phyloP scores from a whole-genome alignment of 1,139 yeast genomes.

The Geotrichum klebahnii region DNA sequence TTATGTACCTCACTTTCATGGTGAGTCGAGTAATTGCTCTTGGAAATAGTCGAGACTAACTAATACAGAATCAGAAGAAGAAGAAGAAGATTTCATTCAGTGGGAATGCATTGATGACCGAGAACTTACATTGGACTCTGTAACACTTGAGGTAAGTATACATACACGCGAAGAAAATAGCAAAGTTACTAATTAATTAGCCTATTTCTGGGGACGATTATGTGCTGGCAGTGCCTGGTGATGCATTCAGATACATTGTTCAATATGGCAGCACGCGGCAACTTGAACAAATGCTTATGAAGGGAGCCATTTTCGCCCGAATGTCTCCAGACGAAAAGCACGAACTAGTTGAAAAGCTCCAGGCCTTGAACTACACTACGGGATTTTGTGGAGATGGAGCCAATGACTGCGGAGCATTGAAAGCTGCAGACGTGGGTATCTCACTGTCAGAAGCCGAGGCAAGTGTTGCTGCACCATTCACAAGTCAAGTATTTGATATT shows the following conservation, averaged over 20 bases:
- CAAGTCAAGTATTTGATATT: constrained; percentile 82
- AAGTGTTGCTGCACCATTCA: constrained; percentile 96
- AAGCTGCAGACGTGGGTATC: constrained; percentile 95
- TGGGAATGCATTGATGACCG: constrained; percentile 44
- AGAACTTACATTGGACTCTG: constrained; percentile 50
- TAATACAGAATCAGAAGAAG: constrained; percentile 13
- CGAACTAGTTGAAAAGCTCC: constrained; percentile 84
- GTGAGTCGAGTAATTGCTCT: constrained; percentile 2
- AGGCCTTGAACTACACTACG: constrained; percentile 79
- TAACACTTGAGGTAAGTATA: constrained; percentile 51
- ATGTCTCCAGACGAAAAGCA: constrained; percentile 99
- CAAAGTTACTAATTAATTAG: constrained; percentile 9
- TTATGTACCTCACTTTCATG: constrained; percentile 60
- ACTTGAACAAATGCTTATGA: constrained; percentile 59
- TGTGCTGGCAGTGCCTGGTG: constrained; percentile 85
- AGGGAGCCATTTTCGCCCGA: constrained; percentile 79
- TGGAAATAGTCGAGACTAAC: constrained; percentile 18
- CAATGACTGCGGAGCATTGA: constrained; percentile 93
- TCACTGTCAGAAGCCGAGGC: constrained; percentile 97
- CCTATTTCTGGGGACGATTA: constrained; percentile 43
- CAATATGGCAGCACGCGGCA: constrained; percentile 38
- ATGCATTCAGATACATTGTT: constrained; percentile 75
- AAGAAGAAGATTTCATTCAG: constrained; percentile 25
- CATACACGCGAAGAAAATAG: constrained; percentile 15
- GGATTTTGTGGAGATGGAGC: constrained; percentile 96